Conservation (phyloP, 2,329 filamentous ascomycete genomes). For the Bipolaris gigantea region DNA sequence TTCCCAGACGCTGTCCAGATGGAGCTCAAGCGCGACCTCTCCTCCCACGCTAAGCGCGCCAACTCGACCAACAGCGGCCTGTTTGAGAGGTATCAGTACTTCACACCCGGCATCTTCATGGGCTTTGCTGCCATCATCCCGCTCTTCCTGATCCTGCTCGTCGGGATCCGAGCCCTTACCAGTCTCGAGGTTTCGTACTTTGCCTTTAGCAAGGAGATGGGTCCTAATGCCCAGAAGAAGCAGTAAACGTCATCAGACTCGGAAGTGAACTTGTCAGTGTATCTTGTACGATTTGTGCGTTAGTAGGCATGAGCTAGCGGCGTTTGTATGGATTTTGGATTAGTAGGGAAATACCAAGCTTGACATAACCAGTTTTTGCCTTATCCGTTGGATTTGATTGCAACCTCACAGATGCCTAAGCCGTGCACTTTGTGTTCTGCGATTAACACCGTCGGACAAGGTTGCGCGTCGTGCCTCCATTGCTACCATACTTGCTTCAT, state of each 20-base stretch:
- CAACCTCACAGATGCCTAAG: not conserved
- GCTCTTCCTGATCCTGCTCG: constrained; percentile 74
- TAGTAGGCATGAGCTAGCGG: constrained; percentile 11
- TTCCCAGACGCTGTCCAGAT: constrained; percentile 66
- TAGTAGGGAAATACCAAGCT: constrained; percentile 14
- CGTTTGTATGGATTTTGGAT: constrained; percentile 10
- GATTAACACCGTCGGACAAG: not conserved
- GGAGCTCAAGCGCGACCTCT: constrained; percentile 71
- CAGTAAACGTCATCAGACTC: constrained; percentile 48
- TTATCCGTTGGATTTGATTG: not conserved
- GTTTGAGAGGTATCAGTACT: constrained; percentile 94
- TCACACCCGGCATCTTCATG: constrained; percentile 92
- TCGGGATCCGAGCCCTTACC: constrained; percentile 73
- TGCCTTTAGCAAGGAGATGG: constrained; percentile 95
- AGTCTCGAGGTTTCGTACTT: constrained; percentile 90
- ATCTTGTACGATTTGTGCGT: constrained; percentile 11
- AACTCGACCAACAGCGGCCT: constrained; percentile 48
- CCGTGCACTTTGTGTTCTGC: not conserved
- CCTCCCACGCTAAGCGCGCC: constrained; percentile 32
- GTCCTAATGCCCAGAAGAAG: constrained; percentile 84
- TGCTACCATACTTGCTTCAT: not conserved
- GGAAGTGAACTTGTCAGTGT: constrained; percentile 2
- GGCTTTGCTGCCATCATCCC: constrained; percentile 70
- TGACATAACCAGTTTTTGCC: constrained; percentile 1
- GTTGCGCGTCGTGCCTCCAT: not conserved